Evolutionary conservation across 2,329 filamentous ascomycete genomes (phyloP).

Genomic region (Alternaria triticimaculans): DNA sequence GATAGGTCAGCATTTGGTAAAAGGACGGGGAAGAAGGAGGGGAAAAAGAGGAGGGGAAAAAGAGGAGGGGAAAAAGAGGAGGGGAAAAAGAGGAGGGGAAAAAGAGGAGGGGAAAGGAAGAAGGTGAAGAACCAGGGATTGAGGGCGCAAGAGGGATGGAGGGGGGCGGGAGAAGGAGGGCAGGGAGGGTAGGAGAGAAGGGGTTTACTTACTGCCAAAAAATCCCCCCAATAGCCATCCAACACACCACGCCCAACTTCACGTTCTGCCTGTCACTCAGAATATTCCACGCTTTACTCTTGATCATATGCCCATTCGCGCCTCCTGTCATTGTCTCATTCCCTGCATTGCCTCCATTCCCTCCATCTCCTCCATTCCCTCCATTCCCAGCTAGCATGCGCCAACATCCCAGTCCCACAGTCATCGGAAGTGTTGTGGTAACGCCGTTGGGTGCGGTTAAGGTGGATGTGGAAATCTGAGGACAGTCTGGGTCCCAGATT

Average conservation of each 20-base stretch:
- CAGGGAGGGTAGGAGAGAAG: too few relatives aligned
- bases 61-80: too few relatives aligned
- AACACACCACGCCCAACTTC: neutral
- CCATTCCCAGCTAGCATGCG: neutral
- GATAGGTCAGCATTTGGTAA: neutral
- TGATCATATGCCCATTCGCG: neutral
- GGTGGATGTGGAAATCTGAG: rapidly evolving
- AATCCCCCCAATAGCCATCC: neutral
- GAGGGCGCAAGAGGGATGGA: too few relatives aligned
- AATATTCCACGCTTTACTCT: neutral
- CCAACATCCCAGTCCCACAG: neutral
- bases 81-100: too few relatives aligned
- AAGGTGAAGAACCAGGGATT: too few relatives aligned
- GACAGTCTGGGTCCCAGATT: neutral
- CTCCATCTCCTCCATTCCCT: too few relatives aligned
- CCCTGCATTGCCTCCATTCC: too few relatives aligned
- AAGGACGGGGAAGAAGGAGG: neutral
- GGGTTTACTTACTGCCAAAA: neutral
- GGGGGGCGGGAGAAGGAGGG: too few relatives aligned
- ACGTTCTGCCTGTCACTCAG: neutral
- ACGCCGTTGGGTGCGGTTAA: rapidly evolving
- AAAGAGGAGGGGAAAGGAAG: too few relatives aligned
- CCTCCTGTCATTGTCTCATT: neutral
- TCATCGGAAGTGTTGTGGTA: rapidly evolving
- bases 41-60: too few relatives aligned